Evolutionary conservation across 1,284 basidiomycete species (phyloP).

Genomic region (Lentinula novae-zelandiae): DNA sequence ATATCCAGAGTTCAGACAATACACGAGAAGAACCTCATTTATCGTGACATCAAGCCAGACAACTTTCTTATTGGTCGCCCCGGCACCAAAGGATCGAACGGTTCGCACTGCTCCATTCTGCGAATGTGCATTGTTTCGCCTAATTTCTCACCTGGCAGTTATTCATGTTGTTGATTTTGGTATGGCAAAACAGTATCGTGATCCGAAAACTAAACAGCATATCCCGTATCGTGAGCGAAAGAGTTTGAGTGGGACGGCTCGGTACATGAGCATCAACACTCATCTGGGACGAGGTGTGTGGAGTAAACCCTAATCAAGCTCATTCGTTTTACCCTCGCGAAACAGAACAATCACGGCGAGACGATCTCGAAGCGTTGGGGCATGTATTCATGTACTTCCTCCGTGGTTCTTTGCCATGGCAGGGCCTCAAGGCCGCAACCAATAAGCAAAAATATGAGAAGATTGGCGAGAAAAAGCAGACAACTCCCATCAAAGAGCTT

Average conservation of each 20-base stretch:
- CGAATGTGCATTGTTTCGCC: constrained; percentile 12
- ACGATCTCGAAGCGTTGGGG: constrained; percentile 92
- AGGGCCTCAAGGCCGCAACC: constrained; percentile 93
- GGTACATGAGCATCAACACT: constrained; percentile 98
- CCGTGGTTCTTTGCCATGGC: constrained; percentile 91
- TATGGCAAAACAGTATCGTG: constrained; percentile 97
- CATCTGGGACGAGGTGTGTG: constrained; percentile 83
- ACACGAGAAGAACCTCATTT: constrained; percentile 96
- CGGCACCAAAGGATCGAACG: constrained; percentile 82
- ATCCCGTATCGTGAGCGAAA: constrained; percentile 96
- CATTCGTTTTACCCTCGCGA: constrained; percentile 7
- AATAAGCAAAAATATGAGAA: constrained; percentile 99
- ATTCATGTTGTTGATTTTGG: constrained; percentile 86
- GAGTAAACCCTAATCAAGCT: background rate
- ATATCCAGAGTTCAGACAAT: constrained; percentile 90
- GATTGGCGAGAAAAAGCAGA: constrained; percentile 99
- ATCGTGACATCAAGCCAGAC: constrained; percentile 97
- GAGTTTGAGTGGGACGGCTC: constrained; percentile 85
- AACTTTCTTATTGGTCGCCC: constrained; percentile 94
- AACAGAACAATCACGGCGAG: constrained; percentile 88
- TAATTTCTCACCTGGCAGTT: constrained; percentile 20
- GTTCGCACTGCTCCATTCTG: constrained; percentile 29
- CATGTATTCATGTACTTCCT: constrained; percentile 99
- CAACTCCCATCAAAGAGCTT: constrained; percentile 91
- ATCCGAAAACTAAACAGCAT: constrained; percentile 96